Conservation (phyloP, 2,329 filamentous ascomycete species). For the Microsporum audouinii region DNA sequence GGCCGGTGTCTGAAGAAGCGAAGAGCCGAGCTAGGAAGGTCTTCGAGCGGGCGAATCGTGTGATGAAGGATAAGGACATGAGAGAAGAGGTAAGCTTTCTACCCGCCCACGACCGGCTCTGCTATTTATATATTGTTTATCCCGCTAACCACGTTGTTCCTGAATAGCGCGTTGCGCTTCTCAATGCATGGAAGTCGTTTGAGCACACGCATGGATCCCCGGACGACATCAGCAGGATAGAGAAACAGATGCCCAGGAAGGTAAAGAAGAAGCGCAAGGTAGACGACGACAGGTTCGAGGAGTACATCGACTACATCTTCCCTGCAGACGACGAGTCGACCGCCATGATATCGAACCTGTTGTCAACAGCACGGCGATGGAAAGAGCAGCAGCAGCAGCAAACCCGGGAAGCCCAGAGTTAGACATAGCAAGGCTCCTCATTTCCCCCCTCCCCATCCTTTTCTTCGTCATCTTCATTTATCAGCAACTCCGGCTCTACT, state of each 20-base stretch:
- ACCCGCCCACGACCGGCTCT: neutral
- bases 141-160: neutral
- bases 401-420: neutral
- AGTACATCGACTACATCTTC: conserved; percentile 96
- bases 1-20: conserved; percentile 63
- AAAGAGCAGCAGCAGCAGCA: conserved; percentile 51
- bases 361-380: conserved; percentile 81
- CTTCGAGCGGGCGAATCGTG: conserved; percentile 74
- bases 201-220: conserved; percentile 70
- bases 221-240: conserved; percentile 68
- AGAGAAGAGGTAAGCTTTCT: conserved; percentile 56
- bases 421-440: neutral
- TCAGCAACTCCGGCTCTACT: neutral
- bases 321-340: conserved; percentile 84
- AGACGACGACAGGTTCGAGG: conserved; percentile 88
- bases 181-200: conserved; percentile 87
- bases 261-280: conserved; percentile 86
- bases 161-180: conserved; percentile 61
- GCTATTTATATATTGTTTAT: neutral
- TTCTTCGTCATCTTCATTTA: neutral
- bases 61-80: conserved; percentile 78
- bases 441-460: neutral
- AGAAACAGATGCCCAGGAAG: conserved; percentile 85
- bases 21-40: conserved; percentile 71
- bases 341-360: conserved; percentile 68